Base-by-base conservation (phyloP, 331 rosid species). In the Saraca asoca region DNA sequence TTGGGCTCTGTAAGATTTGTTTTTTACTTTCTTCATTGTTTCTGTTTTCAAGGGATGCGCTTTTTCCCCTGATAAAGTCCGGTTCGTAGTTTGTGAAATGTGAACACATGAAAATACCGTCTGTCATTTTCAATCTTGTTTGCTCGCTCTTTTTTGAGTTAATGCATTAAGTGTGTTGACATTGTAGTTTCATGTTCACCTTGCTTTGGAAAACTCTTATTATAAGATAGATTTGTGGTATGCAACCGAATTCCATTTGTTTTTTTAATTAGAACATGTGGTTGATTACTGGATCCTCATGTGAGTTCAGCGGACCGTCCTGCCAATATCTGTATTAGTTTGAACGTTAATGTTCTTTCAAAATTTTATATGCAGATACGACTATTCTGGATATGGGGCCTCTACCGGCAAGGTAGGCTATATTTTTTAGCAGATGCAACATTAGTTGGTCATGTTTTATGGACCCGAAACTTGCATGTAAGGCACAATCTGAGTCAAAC, bases 371-470 rank as follows among this genome's bases (percentile, higher is more conserved):
- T 85, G 84, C 97, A 94, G 99, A 76, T 94, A 88, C 71, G 99
- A 94, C 78, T 94, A 88, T 72, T 94, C 97, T 79, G 99, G 99
- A 53, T 94, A 94, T 72, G 99, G 99, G 74, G 97, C 96, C 81
- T 94, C 99, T 57, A 85, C 95, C n/a, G 99, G 99, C 76, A 83
- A 85, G 92, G 99, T 94, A 84, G 73, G 80, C 68, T 51, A 73
- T 51, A 73, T 66, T 73, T 37, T 75, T 75, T 62, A 14, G 54
- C 31, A 54, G 58, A 70, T 69, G 29, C 72, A 24, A 29, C 42
- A 46, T 70, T 38, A 45, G 59, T 35, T 61, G 54, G 62, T 70
- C 51, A 17, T 41, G 20, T 15, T 50, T 7, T 49, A 42, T 58
- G 34, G 58, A 17, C 38, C 38, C 60, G 3, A 24, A 24, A 24